A percentile compares a stretch with the other conserved stretches of the same genome.
Conservation (phyloP, 495 filamentous ascomycete genomes). For the Hypoxylon rickii region DNA sequence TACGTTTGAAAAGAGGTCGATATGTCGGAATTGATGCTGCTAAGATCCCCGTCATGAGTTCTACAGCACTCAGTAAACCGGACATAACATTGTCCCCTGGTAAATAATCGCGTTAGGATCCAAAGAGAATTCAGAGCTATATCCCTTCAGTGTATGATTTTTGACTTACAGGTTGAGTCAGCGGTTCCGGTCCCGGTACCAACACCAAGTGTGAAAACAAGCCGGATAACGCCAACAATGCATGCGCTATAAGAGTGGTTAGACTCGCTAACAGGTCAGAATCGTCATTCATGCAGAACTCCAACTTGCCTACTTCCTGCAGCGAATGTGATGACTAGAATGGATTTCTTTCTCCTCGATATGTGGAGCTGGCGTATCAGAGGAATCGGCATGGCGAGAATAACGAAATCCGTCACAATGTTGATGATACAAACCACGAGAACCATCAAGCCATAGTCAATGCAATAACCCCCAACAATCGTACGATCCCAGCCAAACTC, state of each 20-base stretch:
- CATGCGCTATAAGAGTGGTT: too few relatives aligned
- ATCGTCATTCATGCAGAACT: too few relatives aligned
- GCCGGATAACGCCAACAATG: conserved; percentile 16
- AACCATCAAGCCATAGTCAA: conserved; percentile 8
- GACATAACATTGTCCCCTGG: not conserved
- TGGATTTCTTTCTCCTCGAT: conserved; percentile 9
- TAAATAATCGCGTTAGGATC: too few relatives aligned
- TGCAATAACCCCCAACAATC: conserved; percentile 1
- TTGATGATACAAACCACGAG: conserved; percentile 23
- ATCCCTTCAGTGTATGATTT: too few relatives aligned
- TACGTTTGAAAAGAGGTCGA: too few relatives aligned
- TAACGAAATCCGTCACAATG: conserved; percentile 13
- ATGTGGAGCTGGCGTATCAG: not conserved
- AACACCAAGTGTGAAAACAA: conserved; percentile 8
- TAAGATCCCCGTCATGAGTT: not conserved
- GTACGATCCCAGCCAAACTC: conserved; percentile 7
- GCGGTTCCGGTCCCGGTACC: conserved; percentile 12
- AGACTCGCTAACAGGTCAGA: too few relatives aligned
- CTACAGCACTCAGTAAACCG: not conserved
- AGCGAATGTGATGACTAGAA: conserved; percentile 8
- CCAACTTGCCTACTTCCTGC: too few relatives aligned
- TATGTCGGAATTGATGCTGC: not conserved
- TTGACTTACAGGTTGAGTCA: conserved; percentile 5
- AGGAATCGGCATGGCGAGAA: conserved; percentile 13
- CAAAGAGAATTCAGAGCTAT: too few relatives aligned